Conservation (phyloP, 2,329 filamentous ascomycete species). For the Bipolaris gigantea region DNA sequence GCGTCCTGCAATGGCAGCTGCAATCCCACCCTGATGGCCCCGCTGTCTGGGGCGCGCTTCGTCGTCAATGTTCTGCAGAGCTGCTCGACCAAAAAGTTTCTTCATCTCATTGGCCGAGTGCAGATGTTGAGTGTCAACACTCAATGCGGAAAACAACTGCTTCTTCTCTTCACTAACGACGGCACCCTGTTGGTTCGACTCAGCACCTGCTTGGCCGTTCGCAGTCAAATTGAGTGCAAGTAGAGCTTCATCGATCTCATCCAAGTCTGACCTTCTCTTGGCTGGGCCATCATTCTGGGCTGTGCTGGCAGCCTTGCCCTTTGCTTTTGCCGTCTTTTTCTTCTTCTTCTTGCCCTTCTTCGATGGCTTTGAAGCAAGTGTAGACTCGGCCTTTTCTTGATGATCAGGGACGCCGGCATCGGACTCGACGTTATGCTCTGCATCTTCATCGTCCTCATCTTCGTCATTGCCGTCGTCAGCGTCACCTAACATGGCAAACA, state of each 20-base stretch:
- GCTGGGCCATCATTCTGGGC: conserved; percentile 19
- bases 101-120: conserved; percentile 93
- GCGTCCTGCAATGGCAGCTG: conserved; percentile 58
- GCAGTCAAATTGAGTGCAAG: conserved; percentile 55
- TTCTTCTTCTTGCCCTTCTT: conserved; percentile 62
- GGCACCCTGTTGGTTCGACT: conserved; percentile 19
- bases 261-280: conserved; percentile 46
- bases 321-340: conserved; percentile 62
- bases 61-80: conserved; percentile 60
- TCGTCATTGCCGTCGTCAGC: conserved; percentile 46
- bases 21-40: conserved; percentile 61
- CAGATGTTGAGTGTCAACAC: conserved; percentile 71
- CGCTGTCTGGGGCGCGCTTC: conserved; percentile 54
- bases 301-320: conserved; percentile 48
- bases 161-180: conserved; percentile 47
- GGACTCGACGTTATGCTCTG: conserved; percentile 25
- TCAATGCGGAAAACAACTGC: conserved; percentile 57
- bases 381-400: conserved; percentile 23
- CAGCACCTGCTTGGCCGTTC: conserved; percentile 20
- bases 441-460: conserved; percentile 39
- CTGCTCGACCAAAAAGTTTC: conserved; percentile 67
- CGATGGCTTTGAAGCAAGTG: conserved; percentile 39
- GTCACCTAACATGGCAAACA: conserved; percentile 52
- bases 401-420: conserved; percentile 35
- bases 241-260: conserved; percentile 69